Conservation (phyloP, 2,329 filamentous ascomycete genomes). For the Setomelanomma holmii region DNA sequence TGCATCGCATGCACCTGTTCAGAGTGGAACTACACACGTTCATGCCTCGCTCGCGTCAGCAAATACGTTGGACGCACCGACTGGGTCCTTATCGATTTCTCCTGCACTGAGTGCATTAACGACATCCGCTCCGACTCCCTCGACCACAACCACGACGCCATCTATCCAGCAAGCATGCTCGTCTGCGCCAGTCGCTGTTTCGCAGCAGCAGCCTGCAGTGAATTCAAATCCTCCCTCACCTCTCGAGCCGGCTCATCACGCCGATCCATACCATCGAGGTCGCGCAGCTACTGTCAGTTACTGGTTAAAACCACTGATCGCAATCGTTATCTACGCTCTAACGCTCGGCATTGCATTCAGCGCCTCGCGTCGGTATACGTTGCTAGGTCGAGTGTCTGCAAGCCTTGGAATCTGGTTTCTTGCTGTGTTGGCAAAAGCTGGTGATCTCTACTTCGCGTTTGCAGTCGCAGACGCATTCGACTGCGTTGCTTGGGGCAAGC, state of each 20-base stretch:
- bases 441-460: constrained; percentile 21
- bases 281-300: not conserved
- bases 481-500: constrained; percentile 17
- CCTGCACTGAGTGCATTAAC: not conserved
- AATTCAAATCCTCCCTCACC: too few species aligned
- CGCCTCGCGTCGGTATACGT: not conserved
- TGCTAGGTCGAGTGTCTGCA: not conserved
- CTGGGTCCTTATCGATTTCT: not conserved
- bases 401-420: constrained; percentile 22
- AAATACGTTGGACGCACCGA: too few species aligned
- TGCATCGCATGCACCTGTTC: too few species aligned
- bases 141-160: not conserved
- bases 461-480: constrained; percentile 20
- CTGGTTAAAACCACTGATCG: not conserved
- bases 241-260: too few species aligned
- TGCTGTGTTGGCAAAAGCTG: constrained; percentile 19
- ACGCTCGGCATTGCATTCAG: not conserved
- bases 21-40: too few species aligned
- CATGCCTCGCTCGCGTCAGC: too few species aligned
- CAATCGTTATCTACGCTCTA: not conserved
- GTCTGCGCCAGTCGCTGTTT: not conserved
- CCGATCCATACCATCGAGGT: not conserved
- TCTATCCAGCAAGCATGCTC: not conserved
- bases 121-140: not conserved
- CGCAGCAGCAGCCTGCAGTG: not conserved